A percentile compares a stretch with the other conserved stretches of the same genome.
These are phyloP conservation scores for Hypoxylon sp. DNA, from an alignment of 2,329 filamentous ascomycete genomes.

Conservation along the genomic window DNA sequence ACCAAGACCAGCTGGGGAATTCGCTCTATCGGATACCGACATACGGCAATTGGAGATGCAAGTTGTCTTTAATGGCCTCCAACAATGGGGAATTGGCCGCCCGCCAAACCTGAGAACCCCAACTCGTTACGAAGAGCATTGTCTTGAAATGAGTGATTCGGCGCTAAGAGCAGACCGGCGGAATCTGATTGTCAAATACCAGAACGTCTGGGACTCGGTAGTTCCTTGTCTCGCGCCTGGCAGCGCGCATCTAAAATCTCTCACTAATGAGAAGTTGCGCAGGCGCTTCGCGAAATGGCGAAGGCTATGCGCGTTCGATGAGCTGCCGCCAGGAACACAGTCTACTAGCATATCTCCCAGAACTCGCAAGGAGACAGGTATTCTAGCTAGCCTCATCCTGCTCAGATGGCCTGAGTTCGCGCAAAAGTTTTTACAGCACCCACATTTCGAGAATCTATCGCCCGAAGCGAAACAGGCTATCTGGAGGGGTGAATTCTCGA, in stretches of 20 bases:
- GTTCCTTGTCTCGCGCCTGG: slow-evolving; percentile 28
- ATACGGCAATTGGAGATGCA: slow-evolving; percentile 34
- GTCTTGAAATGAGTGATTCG: slow-evolving; percentile 27
- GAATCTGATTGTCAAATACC: slow-evolving; percentile 21
- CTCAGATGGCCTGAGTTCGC: slow-evolving; percentile 39
- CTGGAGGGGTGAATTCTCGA: slow-evolving; percentile 32
- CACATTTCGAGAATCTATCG: slow-evolving; percentile 7
- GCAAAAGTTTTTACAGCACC: slow-evolving; percentile 23
- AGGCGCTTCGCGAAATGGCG: slow-evolving; percentile 23
- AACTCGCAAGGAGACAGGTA: slow-evolving; percentile 19
- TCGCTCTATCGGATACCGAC: slow-evolving; percentile 39
- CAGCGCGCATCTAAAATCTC: slow-evolving; percentile 15
- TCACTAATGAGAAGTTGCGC: slow-evolving; percentile 17
- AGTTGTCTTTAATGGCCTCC: slow-evolving; percentile 40
- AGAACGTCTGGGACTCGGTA: slow-evolving; percentile 30
- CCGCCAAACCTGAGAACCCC: slow-evolving; percentile 1
- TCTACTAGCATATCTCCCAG: not conserved
- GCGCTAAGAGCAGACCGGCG: slow-evolving; percentile 23
- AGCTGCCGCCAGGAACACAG: not conserved
- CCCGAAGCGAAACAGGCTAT: slow-evolving; percentile 20
- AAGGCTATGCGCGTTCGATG: slow-evolving; percentile 23
- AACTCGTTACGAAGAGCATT: slow-evolving; percentile 37
- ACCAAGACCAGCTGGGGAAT: slow-evolving; percentile 41
- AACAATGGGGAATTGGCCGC: slow-evolving; percentile 23
- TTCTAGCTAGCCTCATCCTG: slow-evolving; percentile 30